Evolutionary conservation across 2,329 filamentous ascomycete genomes (phyloP).

Genomic region (Ophiostoma pallidulum): DNA sequence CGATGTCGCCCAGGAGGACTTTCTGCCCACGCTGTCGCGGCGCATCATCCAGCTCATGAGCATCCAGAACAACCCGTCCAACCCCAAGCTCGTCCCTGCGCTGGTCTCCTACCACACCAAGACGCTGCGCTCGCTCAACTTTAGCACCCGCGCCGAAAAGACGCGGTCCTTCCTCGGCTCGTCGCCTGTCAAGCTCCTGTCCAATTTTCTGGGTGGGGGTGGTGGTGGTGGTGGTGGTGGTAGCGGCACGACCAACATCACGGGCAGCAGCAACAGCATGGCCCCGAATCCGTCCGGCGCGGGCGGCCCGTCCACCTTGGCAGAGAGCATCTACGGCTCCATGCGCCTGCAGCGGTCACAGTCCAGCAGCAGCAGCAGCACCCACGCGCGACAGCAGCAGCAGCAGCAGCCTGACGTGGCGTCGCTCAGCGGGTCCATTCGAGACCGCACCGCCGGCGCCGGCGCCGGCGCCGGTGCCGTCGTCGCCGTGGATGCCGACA

Average conservation of each 20-base stretch:
- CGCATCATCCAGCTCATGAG: constrained; percentile 64
- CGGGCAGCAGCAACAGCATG: constrained; percentile 39
- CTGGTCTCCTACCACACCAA: constrained; percentile 72
- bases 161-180: constrained; percentile 61
- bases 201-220: constrained; percentile 65
- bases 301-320: constrained; percentile 21
- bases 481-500: constrained; percentile 37
- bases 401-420: constrained; percentile 21
- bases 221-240: constrained; percentile 21
- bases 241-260: constrained; percentile 16
- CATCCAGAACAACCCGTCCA: constrained; percentile 58
- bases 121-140: constrained; percentile 59
- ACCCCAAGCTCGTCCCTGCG: constrained; percentile 53
- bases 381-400: constrained; percentile 4
- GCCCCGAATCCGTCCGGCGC: background rate
- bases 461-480: constrained; percentile 30
- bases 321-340: constrained; percentile 21
- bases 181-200: constrained; percentile 87
- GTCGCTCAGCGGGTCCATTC: constrained; percentile 47
- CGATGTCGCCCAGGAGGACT: constrained; percentile 60
- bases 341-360: constrained; percentile 10
- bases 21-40: constrained; percentile 65
- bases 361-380: constrained; percentile 27
- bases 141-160: constrained; percentile 54
- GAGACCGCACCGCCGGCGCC: constrained; percentile 34